Evolutionary conservation across 805 yeast genomes (phyloP).

Genomic region (Candida qinlingensis): DNA sequence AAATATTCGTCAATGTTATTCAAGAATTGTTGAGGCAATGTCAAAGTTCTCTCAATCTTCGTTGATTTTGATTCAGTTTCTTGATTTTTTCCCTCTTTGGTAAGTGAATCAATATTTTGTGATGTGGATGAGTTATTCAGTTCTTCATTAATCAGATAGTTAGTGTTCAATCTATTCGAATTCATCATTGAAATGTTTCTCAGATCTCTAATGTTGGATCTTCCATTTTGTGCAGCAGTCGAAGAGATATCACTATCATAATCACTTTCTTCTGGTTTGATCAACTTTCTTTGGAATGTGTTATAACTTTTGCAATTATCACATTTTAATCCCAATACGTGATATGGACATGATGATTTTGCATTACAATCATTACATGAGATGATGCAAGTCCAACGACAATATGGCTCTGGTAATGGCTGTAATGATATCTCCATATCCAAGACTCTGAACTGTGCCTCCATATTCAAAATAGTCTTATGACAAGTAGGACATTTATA

Average conservation of each 20-base stretch:
- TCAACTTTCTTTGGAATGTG: slow-evolving; percentile 64
- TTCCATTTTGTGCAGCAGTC: slow-evolving; percentile 15
- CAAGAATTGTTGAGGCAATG: slow-evolving; percentile 26
- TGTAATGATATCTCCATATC: slow-evolving; percentile 78
- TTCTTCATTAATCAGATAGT: slow-evolving; percentile 21
- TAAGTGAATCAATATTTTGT: background rate
- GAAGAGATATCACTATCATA: slow-evolving; percentile 24
- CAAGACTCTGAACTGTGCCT: slow-evolving; percentile 77
- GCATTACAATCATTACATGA: slow-evolving; percentile 87
- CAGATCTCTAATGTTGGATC: slow-evolving; percentile 12
- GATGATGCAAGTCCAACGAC: slow-evolving; percentile 67
- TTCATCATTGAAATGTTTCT: slow-evolving; percentile 19
- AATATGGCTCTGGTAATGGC: slow-evolving; percentile 76
- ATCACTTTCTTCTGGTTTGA: slow-evolving; percentile 58
- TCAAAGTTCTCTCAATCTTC: slow-evolving; percentile 10
- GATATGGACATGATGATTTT: slow-evolving; percentile 68
- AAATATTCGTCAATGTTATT: slow-evolving; percentile 24
- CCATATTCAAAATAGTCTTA: slow-evolving; percentile 80
- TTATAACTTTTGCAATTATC: slow-evolving; percentile 84
- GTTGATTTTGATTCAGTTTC: background rate
- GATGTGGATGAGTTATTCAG: slow-evolving; percentile 1
- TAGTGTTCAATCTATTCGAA: slow-evolving; percentile 21
- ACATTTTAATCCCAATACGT: slow-evolving; percentile 83
- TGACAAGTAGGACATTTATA: slow-evolving; percentile 92
- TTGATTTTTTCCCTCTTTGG: background rate